Evolutionary conservation across 2,329 filamentous ascomycete species (phyloP), one percentile per base, ranked within the genome.

Genomic region (Thermochaetoides dissita): DNA sequence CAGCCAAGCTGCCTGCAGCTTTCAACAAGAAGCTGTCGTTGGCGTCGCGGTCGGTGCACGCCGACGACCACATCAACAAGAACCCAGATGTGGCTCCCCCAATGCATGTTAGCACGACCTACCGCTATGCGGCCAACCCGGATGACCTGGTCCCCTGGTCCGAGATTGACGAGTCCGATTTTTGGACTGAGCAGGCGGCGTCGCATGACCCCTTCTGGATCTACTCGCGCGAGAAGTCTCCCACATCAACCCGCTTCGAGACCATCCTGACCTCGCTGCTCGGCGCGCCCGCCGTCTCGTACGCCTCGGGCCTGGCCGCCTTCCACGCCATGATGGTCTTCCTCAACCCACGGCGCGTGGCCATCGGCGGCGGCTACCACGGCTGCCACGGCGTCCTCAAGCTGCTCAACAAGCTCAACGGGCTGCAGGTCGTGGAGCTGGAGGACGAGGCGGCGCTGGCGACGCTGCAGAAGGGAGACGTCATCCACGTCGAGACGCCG

Each of bases 401-500:
- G 30, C 64, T 96, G 42, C 70, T 93, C 50, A 63, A 72, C 45
- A 84, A 85, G 49, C 74, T 95, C 39, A 85, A 80, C 28, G 81
- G 82, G 0, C 73, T 94, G 28, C 63, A 80, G 57, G 72, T 81
- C 50, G 68, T 95, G 2, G 71, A 79, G 17, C 71, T 96, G 10
- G 74, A 81, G 53, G 43, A 49, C 45, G 50, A 51, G 10, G 45
- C 43, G 11, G 59, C 55, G 46, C 51, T 62, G n/a, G 72, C 75
- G 34, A 72, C 78, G 31, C 69, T 96, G 3, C 70, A 77, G 24
- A 64, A 74, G 3, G 89, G 89, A 3, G 91, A 96, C 59, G 67
- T 96, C 3, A 72, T 98, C 40, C 85, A 94, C 59, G 69, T 96
- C 39, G 91, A 98, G 65, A 96, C 89, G 5, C 91, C 91, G 0